Conservation (phyloP, 2,329 filamentous ascomycete genomes). For the Zymoseptoria passerinii region DNA sequence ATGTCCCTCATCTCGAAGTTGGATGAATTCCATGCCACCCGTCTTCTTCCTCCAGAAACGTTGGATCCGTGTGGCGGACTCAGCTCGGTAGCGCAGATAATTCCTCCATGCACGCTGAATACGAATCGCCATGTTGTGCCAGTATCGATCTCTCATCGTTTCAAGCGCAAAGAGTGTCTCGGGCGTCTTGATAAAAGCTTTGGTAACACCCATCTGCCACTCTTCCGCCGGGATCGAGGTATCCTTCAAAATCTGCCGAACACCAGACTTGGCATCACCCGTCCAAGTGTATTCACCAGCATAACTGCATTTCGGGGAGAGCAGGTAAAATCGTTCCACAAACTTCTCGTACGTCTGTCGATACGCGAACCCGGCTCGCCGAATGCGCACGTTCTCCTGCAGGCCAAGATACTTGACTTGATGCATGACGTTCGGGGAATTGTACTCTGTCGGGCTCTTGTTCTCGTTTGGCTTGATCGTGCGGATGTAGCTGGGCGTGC, state of each 20-base stretch:
- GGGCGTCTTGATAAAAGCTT: conserved; percentile 96
- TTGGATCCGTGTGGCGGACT: conserved; percentile 90
- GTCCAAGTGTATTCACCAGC: conserved; percentile 96
- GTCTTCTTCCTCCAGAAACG: conserved; percentile 92
- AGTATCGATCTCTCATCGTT: conserved; percentile 95
- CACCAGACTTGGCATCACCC: conserved; percentile 77
- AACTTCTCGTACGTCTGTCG: conserved; percentile 98
- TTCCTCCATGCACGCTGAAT: conserved; percentile 97
- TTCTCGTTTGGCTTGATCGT: conserved; percentile 99
- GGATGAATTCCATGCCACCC: conserved; percentile 78
- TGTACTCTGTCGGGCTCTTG: conserved; percentile 91
- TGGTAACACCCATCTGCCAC: conserved; percentile 93
- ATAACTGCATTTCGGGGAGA: conserved; percentile 91
- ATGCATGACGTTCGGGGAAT: conserved; percentile 83
- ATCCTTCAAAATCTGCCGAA: conserved; percentile 88
- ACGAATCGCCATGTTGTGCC: conserved; percentile 98
- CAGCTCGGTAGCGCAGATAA: conserved; percentile 82
- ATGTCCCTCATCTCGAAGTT: conserved; percentile 82
- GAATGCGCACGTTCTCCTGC: conserved; percentile 98
- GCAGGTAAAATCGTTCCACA: conserved; percentile 89
- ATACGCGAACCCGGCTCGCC: conserved; percentile 91
- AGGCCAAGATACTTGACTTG: conserved; percentile 98
- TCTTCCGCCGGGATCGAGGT: conserved; percentile 92
- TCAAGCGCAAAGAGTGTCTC: conserved; percentile 95
- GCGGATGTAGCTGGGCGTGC: conserved; percentile 92